phyloP scores from a whole-genome alignment of 2,329 filamentous ascomycete species.

The Verticillium longisporum region DNA sequence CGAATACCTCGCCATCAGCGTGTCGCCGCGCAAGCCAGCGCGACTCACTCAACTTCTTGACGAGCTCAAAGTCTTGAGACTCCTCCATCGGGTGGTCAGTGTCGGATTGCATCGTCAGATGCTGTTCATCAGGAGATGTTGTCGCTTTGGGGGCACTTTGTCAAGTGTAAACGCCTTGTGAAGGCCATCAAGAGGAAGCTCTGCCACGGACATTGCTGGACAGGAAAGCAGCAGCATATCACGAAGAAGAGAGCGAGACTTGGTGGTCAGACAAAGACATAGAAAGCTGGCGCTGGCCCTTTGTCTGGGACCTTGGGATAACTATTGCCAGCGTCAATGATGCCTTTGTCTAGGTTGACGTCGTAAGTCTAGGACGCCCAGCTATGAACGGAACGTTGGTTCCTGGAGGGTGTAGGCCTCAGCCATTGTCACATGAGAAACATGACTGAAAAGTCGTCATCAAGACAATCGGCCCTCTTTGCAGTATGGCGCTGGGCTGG shows the following conservation, averaged over 20 bases:
- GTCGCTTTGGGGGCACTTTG: too few species aligned
- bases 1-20: conserved; percentile 23
- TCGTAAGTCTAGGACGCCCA: neutral
- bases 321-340: neutral
- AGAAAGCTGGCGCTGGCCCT: neutral
- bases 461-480: too few species aligned
- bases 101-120: neutral
- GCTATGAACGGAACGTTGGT: neutral
- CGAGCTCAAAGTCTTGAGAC: conserved; percentile 18
- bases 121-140: too few species aligned
- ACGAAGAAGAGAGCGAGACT: neutral
- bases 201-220: neutral
- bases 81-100: neutral
- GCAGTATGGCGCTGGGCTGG: too few species aligned
- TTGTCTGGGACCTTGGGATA: neutral
- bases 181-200: neutral
- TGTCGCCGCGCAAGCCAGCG: conserved; percentile 23
- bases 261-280: neutral
- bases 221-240: neutral
- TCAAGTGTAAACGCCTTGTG: too few species aligned
- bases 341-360: neutral
- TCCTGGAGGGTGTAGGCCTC: neutral
- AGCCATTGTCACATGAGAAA: neutral
- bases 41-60: conserved; percentile 19
- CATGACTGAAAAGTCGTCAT: too few species aligned